Evolutionary conservation across 148 eudicot species (phyloP), one percentile per base, ranked within the genome.

Genomic region (Camellia japonica): DNA sequence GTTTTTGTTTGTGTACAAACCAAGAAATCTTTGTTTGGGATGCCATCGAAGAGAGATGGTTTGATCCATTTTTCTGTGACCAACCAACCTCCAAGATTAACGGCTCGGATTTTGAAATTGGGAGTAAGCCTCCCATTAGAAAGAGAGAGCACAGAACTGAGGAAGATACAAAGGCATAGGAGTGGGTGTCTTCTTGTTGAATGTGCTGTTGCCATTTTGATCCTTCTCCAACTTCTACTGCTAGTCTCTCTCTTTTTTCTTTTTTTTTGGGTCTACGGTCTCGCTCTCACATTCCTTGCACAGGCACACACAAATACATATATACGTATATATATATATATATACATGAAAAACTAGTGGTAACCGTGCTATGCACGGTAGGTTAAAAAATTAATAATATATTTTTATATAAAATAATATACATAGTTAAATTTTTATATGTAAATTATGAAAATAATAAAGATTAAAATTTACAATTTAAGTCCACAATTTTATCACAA

Each of bases 1-100:
- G 30, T 23, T 23, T 23, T 23, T 23, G 30, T 44, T n/a, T 41
- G 7, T 23, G 30, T 43, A 65, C 77, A 12, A 41, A 93, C 97
- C 94, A 90, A 64, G 47, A 91, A 81, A 66, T 91, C 93, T 71
- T 81, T 85, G 82, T 93, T 91, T 61, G 90, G 90, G 75, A 93
- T 93, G 83, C 83, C 92, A 68, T 87, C 88, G 19, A 93, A 93
- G 60, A 91, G 94, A 78, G 88, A 79, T 58, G 97, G 97, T 7
- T 87, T 69, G 47, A 93, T 93, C 94, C 94, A 93, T 18, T 90
- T 94, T 86, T 93, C 97, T 5, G 91, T 86, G 7, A 91, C 89
- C 12, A 93, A 91, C 97, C 94, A 93, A 5, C 91, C 94, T 43
- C 97, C 97, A 16, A 93, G 84, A 74, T 88, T 91, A 16, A 88